Evolutionary conservation across 352 stramenopile species (phyloP), one percentile per base, ranked within the genome.

Genomic region (Phytophthora pinifolia): DNA sequence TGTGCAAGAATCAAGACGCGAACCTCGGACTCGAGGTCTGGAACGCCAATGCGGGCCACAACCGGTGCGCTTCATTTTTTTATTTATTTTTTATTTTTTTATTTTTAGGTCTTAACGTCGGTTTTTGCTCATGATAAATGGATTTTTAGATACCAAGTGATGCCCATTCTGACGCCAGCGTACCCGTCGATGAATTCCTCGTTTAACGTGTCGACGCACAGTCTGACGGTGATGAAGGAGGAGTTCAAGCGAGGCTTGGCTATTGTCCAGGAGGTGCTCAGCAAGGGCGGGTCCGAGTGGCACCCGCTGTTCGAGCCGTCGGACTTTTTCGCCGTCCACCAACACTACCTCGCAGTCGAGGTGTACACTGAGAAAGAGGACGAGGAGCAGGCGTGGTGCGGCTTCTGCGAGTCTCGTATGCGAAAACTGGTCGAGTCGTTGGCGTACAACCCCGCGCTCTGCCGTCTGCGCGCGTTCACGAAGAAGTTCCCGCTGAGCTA

Each of bases 151-250:
- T 94, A 88, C 51, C 95, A 99, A 70, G 75, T 98, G 14, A 99
- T 99, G 96, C 97, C 97, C 20, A 99, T 99, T 48, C 75, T 99
- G 54, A 99, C 98, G 18, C 98, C 98, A 4, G 96, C 94, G 45
- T 99, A 99, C 74, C 98, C 98, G 37, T 97, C 87, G 22, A 99
- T 99, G 97, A 99, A 99, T 75, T 99, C 96, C 20, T 98, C 96
- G 14, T 99, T 98, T 74, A 99, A 98, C 67, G 96, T 99, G 39
- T 97, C 89, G 48, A 77, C 83, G 31, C 90, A 97, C 55, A 98
- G 96, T 59, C 70, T 98, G n/a, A 72, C 90, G 20, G 83, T 97
- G 22, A 97, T 99, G 70, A 94, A 96, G 60, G 83, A 97, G 20
- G 96, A 99, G 71, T 86, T 98, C 46, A 88, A 90, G 62, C 76